These are phyloP conservation scores for Geotrichum australiense DNA, from an alignment of 1,139 yeast genomes.

Conservation along the genomic window DNA sequence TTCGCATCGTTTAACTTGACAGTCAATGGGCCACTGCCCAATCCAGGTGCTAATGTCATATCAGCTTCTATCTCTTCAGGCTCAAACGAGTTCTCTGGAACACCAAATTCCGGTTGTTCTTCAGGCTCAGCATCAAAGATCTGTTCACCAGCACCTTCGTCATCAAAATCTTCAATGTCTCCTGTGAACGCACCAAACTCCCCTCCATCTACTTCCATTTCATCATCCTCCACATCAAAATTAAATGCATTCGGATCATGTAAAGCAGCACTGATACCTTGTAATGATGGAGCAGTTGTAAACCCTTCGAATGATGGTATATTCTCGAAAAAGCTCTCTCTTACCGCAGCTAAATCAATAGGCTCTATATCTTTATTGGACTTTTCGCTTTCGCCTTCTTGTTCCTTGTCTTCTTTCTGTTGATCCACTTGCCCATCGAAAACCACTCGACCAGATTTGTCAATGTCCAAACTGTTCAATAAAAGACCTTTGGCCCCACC, in stretches of 20 bases:
- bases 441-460: constrained; percentile 52
- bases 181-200: constrained; percentile 16
- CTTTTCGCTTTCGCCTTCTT: constrained; percentile 15
- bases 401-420: constrained; percentile 8
- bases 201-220: constrained; percentile 14
- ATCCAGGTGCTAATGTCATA: constrained; percentile 5
- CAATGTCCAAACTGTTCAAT: constrained; percentile 60
- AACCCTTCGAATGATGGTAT: constrained; percentile 34
- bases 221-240: constrained; percentile 5
- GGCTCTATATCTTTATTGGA: constrained; percentile 10
- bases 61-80: constrained; percentile 20
- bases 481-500: constrained; percentile 88
- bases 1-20: constrained; percentile 3
- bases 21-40: background rate
- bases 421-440: constrained; percentile 43
- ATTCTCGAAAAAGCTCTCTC: constrained; percentile 23
- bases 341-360: constrained; percentile 17
- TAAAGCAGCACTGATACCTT: constrained; percentile 50
- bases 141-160: constrained; percentile 25
- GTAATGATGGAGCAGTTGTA: constrained; percentile 58
- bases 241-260: constrained; percentile 37
- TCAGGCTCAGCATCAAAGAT: constrained; percentile 20
- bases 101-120: constrained; percentile 19
- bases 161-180: constrained; percentile 22
- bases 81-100: constrained; percentile 10